Base-by-base conservation (phyloP, 2,329 filamentous ascomycete species). In the Colletotrichum eremochloae region DNA sequence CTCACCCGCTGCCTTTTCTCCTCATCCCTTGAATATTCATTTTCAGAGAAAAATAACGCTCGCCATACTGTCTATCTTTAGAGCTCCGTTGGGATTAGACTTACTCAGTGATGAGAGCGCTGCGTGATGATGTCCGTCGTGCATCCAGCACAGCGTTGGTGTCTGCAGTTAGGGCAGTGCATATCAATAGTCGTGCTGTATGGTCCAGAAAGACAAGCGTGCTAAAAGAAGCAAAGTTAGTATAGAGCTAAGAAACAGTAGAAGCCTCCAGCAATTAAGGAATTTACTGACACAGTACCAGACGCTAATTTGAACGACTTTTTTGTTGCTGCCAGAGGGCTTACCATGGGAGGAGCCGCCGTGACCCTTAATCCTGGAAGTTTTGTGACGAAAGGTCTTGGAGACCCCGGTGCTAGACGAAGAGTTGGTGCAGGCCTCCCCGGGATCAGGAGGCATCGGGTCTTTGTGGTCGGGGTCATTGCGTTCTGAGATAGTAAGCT, bases 401-500 rank as follows among this genome's bases (percentile, higher is more conserved):
- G n/a, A n/a, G n/a, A n/a, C n/a, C n/a, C n/a, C n/a, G n/a, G n/a
- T n/a, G 75, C 3, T 70, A 74, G 15, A 75, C 76, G 33, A 78
- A 80, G n/a, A n/a, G n/a, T n/a, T n/a, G 78, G 79, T 79, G 74
- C 83, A 80, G 5, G 85, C 75, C 69, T 86, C 86, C 74, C 82
- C 81, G 68, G 40, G 2, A 3, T 15, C 12, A 14, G 40, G 12
- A 42, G 14, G 3, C 40, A 15, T 15, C 40, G 5, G 15, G 40
- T 83, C 81, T 62, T 84, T 81, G 12, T 75, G 77, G 72, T 87
- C 86, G 9, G 85, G 85, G 73, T 87, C 87, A 76, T 85, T 87
- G 67, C 87, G 83, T 76, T 88, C 87, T 76, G 84, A 87, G 74
- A 88, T 84, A 31, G 86, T 87, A 48, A 87, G 82, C 80, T 89